These are phyloP conservation scores for Saccharomycopsis schoenii DNA, from an alignment of 805 yeast species.

Conservation along the genomic window DNA sequence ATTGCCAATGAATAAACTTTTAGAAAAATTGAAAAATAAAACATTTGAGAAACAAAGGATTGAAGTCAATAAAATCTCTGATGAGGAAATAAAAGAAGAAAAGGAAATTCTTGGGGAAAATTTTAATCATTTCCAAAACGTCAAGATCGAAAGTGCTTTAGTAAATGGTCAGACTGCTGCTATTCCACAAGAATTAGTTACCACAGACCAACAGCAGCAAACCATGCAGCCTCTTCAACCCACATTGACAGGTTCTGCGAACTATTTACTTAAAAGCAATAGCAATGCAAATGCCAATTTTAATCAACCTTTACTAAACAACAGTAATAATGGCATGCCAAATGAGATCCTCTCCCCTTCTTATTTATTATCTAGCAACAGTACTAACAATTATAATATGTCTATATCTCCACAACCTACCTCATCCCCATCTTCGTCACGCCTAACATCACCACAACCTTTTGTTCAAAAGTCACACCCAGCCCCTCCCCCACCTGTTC, in stretches of 20 bases:
- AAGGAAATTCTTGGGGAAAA: conserved; percentile 68
- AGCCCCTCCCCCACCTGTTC: conserved; percentile 31
- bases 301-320: background rate
- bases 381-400: background rate
- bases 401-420: background rate
- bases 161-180: conserved; percentile 59
- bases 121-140: conserved; percentile 63
- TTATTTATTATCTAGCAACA: background rate
- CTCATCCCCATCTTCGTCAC: conserved; percentile 9
- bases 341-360: conserved; percentile 6
- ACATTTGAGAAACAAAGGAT: conserved; percentile 23
- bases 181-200: conserved; percentile 27
- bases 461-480: conserved; percentile 21
- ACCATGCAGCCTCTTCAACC: conserved; percentile 30
- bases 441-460: conserved; percentile 16
- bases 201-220: conserved; percentile 19
- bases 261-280: conserved; percentile 25
- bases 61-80: conserved; percentile 14
- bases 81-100: conserved; percentile 52
- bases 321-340: background rate
- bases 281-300: background rate
- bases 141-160: conserved; percentile 66
- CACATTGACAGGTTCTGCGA: conserved; percentile 33
- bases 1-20: conserved; percentile 68
- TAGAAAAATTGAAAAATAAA: conserved; percentile 33